Percentiles rank a stretch among this genome's conserved stretches.
These are phyloP conservation scores for Eucalyptus guilfoylei DNA, from an alignment of 345 rosid genomes.

Conservation along the genomic window DNA sequence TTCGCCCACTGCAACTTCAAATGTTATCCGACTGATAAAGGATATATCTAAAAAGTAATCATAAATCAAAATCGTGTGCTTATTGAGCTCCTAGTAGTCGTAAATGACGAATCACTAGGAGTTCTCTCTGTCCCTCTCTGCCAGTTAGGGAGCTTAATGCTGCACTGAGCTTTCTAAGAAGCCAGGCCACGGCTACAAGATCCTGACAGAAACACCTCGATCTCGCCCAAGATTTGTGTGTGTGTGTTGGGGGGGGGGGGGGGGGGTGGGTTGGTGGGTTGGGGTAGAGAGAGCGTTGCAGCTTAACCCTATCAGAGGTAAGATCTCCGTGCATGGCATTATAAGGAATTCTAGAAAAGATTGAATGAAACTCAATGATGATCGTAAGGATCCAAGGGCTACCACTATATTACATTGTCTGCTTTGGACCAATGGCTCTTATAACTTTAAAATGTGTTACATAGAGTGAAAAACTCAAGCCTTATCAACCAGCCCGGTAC, in stretches of 20 bases:
- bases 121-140: background rate
- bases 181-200: background rate
- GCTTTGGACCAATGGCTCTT: too few relatives aligned
- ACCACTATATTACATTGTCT: too few relatives aligned
- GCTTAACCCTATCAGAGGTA: background rate
- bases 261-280: background rate
- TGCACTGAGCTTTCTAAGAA: background rate
- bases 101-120: background rate
- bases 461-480: too few relatives aligned
- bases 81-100: background rate
- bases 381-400: too few relatives aligned
- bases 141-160: background rate
- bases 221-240: background rate
- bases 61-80: background rate
- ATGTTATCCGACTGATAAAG: background rate
- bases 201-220: background rate
- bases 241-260: fast-evolving
- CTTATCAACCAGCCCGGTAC: too few relatives aligned
- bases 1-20: background rate
- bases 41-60: background rate
- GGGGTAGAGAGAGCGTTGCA: background rate
- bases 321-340: background rate
- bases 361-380: background rate
- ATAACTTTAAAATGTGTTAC: fast-evolving
- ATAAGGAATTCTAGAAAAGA: background rate